Conservation (phyloP, 106 monocot genomes). For the Dendrobium huoshanense region DNA sequence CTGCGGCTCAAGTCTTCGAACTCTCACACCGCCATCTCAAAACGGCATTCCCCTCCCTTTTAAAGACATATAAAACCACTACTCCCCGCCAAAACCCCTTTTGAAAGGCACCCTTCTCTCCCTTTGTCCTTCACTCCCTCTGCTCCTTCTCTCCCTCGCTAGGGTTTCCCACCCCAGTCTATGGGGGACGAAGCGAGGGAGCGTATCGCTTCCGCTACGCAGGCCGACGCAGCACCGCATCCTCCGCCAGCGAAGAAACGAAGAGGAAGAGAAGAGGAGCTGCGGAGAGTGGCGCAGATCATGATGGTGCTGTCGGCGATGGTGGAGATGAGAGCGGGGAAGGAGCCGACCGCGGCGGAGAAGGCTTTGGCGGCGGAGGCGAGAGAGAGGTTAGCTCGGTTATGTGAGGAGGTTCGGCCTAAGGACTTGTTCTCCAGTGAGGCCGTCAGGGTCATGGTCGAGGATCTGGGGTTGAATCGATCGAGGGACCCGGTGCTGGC, state of each 20-base stretch:
- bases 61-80: neutral
- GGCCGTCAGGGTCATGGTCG: conserved; percentile 70
- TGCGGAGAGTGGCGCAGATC: conserved; percentile 80
- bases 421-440: conserved; percentile 81
- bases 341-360: conserved; percentile 59
- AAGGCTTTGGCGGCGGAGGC: conserved; percentile 69
- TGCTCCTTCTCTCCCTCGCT: conserved; percentile 14
- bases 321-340: conserved; percentile 71
- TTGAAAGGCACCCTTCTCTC: conserved; percentile 6
- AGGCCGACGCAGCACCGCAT: conserved; percentile 6
- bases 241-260: conserved; percentile 20
- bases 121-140: neutral
- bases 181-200: conserved; percentile 13
- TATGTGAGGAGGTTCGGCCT: conserved; percentile 48
- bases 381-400: conserved; percentile 36
- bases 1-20: conserved; percentile 5
- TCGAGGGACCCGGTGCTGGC: conserved; percentile 41
- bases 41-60: conserved; percentile 1
- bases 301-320: conserved; percentile 85
- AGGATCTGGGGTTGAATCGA: conserved; percentile 77
- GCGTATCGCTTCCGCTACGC: neutral
- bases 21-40: conserved; percentile 18
- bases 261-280: conserved; percentile 31
- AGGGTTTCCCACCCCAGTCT: neutral
- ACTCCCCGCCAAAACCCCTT: conserved; percentile 15